Evolutionary conservation across 495 filamentous ascomycete genomes (phyloP).

Genomic region (Daldinia caldariorum): DNA sequence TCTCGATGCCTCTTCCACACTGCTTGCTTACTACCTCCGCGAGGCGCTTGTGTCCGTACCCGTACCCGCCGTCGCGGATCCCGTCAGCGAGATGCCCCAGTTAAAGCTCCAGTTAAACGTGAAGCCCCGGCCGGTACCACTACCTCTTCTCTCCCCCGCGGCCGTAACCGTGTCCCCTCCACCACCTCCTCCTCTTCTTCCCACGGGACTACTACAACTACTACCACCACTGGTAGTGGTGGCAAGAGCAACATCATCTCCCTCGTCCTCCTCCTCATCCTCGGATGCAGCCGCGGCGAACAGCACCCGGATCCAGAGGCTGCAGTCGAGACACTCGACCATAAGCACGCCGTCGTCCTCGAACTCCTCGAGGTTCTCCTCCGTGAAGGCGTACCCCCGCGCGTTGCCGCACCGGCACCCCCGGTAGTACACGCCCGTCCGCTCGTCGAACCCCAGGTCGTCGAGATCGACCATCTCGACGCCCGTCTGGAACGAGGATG

Average conservation of each 20-base stretch:
- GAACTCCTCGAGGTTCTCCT: constrained; percentile 75
- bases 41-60: background rate
- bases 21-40: constrained; percentile 4
- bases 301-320: constrained; percentile 79
- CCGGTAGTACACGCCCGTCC: constrained; percentile 66
- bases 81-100: constrained; percentile 43
- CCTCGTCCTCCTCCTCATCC: constrained; percentile 37
- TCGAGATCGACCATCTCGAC: constrained; percentile 86
- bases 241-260: background rate
- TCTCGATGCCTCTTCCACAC: background rate
- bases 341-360: constrained; percentile 72
- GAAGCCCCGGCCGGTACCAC: constrained; percentile 33
- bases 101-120: constrained; percentile 45
- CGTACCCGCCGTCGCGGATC: constrained; percentile 20
- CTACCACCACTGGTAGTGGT: background rate
- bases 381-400: constrained; percentile 73
- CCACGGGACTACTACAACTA: background rate
- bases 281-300: constrained; percentile 71
- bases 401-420: constrained; percentile 84
- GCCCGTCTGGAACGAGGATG: constrained; percentile 66
- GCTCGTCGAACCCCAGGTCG: constrained; percentile 70
- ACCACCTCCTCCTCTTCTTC: background rate
- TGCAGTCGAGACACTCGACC: constrained; percentile 82
- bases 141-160: constrained; percentile 30
- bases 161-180: constrained; percentile 11